Base-by-base conservation (phyloP, 176 grass and related monocot species). In the Triticum monococcum region DNA sequence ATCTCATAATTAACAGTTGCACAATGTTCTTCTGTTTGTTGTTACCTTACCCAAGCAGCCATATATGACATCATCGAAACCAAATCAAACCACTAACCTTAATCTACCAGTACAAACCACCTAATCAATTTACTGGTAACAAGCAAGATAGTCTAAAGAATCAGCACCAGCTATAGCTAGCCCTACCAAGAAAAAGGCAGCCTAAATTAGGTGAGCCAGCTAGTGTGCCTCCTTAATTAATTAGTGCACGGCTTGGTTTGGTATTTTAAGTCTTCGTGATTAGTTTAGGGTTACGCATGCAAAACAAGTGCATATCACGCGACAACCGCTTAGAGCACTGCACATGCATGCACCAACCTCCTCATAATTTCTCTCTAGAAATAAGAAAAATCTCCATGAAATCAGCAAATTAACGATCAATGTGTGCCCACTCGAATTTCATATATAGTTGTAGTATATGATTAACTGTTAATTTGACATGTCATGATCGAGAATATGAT, bases 281-380 rank as follows among this genome's bases (percentile, higher is more conserved):
- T 52, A 17, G 48, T 52, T 52, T 7, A 52, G 14, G 14, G 48
- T 52, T 52, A 52, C 5, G 5, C 16, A 64, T 54, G 81, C 84
- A 92, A 92, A 87, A 80, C 81, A 84, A 89, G 84, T 92, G 81
- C 68, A 87, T 60, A 32, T 84, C 75, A 92, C 87, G 84, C 84
- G 59, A 63, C 40, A 73, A 73, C 83, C 40, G 52, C 54, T 67
- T 32, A 66, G 18, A 68, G 30, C 31, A 57, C 16, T 35, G 1
- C 8, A 71, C 81, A 66, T 54, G 50, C 31, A 33, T 67, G 14
- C 64, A 90, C 85, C 89, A 73, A 74, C 80, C 72, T 73, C 37
- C 13, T 16, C 50, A 54, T 54, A 18, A 18, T 54, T 2, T 54
- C 16, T 54, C 16, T 54, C 50, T 18, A 18, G 18, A 48, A 54